A percentile compares a stretch with the other conserved stretches of the same genome.
These are phyloP conservation scores for Candida boidinii DNA, from an alignment of 805 yeast species.

Conservation along the genomic window DNA sequence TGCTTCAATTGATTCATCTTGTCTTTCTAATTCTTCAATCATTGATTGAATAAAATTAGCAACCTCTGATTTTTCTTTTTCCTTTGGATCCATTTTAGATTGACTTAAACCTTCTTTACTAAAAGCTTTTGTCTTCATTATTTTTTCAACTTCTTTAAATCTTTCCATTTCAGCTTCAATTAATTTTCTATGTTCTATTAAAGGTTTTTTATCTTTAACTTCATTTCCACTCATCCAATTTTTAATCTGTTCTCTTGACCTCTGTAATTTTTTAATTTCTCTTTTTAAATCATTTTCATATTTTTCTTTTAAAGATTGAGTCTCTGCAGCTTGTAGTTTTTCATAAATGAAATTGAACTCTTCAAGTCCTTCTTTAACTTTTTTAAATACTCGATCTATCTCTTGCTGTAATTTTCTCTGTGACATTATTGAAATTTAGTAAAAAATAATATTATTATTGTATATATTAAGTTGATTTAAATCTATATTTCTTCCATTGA, in stretches of 20 bases:
- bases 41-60: conserved; percentile 58
- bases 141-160: conserved; percentile 89
- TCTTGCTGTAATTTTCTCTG: conserved; percentile 53
- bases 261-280: conserved; percentile 89
- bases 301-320: conserved; percentile 86
- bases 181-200: conserved; percentile 65
- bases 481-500: too few relatives aligned
- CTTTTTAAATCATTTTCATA: conserved; percentile 87
- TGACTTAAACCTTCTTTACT: conserved; percentile 85
- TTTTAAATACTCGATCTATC: conserved; percentile 87
- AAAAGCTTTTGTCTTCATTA: conserved; percentile 89
- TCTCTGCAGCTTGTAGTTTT: conserved; percentile 72
- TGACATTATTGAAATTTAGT: conserved; percentile 37
- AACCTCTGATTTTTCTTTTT: conserved; percentile 69
- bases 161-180: conserved; percentile 86
- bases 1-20: conserved; percentile 70
- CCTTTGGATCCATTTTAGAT: conserved; percentile 65
- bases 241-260: conserved; percentile 90
- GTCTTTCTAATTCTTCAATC: conserved; percentile 75
- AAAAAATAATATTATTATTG: too few relatives aligned
- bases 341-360: conserved; percentile 82
- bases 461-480: too few relatives aligned
- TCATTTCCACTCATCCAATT: conserved; percentile 90
- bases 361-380: conserved; percentile 85
- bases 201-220: conserved; percentile 78